Base-by-base conservation (phyloP, 805 yeast species). In the Suhomyces tanzawaensis region DNA sequence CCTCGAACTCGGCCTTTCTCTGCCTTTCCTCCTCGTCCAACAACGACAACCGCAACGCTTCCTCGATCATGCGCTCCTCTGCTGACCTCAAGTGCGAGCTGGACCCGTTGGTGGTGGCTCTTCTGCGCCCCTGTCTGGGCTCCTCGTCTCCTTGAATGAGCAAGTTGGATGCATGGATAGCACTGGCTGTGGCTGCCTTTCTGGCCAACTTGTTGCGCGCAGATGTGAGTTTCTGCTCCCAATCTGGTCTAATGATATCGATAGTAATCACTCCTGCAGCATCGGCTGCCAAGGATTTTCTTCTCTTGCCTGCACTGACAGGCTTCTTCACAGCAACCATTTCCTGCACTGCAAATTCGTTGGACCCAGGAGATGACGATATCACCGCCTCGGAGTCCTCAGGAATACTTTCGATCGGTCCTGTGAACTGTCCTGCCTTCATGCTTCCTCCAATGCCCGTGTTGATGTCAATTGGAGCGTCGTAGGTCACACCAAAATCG, bases 141-240 rank as follows among this genome's bases (percentile, higher is more conserved):
- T 51, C 53, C n/a, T 56, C 51, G 19, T 21, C 12, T 17, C 18
- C 23, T 9, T 17, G n/a, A 12, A 82, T 68, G 22, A 88, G 56
- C 51, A 87, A 73, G 40, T 89, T 88, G 9, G 95, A 80, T 2
- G 95, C 90, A 61, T 91, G 98, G 27, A 91, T 77, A 0, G 96
- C 96, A 23, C 87, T 86, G 0, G 98, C 98, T 11, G 95, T 87
- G 0, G 97, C 97, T 0, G 96, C 82, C 52, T 88, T 75, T 41
- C 95, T 75, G 0, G 95, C 96, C 24, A 88, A 64, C 47, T 81
- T 81, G 41, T 81, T 74, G 36, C 90, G 75, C 4, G 96, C 95
- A 35, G 77, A 71, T 7, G 73, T 69, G 33, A 91, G 72, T 46
- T 80, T 84, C 14, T 71, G 62, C 51, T 86, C 89, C 99, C 99